A percentile compares a stretch with the other conserved stretches of the same genome.
Evolutionary conservation across 257 asterid species (phyloP).

Genomic region (Orobanche coerulescens): DNA sequence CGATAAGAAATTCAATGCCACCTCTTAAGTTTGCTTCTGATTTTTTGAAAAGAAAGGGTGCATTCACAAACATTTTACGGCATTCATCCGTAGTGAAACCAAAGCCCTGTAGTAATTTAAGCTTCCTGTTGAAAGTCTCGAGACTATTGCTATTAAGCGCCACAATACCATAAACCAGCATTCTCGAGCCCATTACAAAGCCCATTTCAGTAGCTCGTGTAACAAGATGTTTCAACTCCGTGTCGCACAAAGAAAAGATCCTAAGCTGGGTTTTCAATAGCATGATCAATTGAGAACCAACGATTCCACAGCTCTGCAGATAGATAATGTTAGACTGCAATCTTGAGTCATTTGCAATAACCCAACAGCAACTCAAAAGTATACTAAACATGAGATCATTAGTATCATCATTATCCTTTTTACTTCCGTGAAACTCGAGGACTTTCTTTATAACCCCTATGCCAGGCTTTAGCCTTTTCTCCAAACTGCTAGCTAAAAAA

Average conservation of each 20-base stretch:
- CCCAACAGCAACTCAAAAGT: background rate
- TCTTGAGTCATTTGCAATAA: background rate
- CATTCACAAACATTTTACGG: background rate
- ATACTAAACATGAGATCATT: constrained; percentile 7
- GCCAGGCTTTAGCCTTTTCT: constrained; percentile 26
- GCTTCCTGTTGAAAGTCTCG: constrained; percentile 9
- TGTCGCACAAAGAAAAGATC: background rate
- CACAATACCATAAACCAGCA: constrained; percentile 12
- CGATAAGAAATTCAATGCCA: constrained; percentile 13
- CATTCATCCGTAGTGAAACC: constrained; percentile 19
- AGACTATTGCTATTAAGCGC: background rate
- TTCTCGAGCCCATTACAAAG: constrained; percentile 14
- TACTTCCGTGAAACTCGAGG: constrained; percentile 12
- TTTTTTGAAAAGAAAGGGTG: background rate
- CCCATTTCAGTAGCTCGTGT: constrained; percentile 14
- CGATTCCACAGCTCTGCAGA: constrained; percentile 15
- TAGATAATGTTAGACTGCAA: constrained; percentile 8
- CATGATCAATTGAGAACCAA: constrained; percentile 19
- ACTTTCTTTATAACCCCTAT: constrained; percentile 21
- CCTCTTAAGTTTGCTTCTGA: constrained; percentile 17
- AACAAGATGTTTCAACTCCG: constrained; percentile 1
- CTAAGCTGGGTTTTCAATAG: constrained; percentile 4
- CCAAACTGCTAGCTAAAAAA: constrained; percentile 27
- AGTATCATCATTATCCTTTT: background rate
- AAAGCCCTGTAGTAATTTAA: background rate